Evolutionary conservation across 208 protist genomes (phyloP).

Genomic region (Acanthamoeba healyi): DNA sequence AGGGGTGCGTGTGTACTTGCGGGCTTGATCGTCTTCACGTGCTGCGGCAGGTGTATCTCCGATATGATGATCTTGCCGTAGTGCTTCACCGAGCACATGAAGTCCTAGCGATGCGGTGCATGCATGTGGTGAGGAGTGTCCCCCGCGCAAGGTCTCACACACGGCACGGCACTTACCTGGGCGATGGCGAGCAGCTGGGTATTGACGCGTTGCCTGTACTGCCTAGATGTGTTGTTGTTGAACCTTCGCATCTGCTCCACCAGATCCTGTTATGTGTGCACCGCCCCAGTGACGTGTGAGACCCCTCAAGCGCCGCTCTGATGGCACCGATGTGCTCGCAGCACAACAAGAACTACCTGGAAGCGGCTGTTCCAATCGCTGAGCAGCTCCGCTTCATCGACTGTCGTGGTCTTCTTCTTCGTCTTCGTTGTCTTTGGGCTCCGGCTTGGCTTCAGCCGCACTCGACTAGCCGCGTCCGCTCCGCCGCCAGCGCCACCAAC

Average conservation of each 20-base stretch:
- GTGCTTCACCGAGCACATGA: conserved; percentile 28
- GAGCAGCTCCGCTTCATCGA: not conserved
- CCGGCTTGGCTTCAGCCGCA: no score
- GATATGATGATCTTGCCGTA: conserved; percentile 43
- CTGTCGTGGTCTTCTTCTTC: no score
- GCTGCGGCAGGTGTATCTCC: not conserved
- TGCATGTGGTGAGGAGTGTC: not conserved
- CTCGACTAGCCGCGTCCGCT: no score
- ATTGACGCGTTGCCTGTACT: not conserved
- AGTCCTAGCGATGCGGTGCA: not conserved
- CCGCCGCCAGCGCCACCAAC: no score
- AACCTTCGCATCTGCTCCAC: not conserved
- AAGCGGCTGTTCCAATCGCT: conserved; percentile 10
- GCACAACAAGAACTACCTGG: not conserved
- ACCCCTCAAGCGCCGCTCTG: no score
- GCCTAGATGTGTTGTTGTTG: not conserved
- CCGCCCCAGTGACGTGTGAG: not conserved
- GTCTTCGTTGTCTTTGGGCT: no score
- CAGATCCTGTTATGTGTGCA: not conserved
- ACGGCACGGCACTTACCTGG: not conserved
- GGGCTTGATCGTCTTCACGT: conserved; percentile 53
- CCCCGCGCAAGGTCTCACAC: no score
- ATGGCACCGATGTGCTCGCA: no score
- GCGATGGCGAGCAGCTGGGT: not conserved
- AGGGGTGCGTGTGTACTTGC: not conserved